Conservation (phyloP, 2,329 filamentous ascomycete genomes). For the Penicillium sp. region DNA sequence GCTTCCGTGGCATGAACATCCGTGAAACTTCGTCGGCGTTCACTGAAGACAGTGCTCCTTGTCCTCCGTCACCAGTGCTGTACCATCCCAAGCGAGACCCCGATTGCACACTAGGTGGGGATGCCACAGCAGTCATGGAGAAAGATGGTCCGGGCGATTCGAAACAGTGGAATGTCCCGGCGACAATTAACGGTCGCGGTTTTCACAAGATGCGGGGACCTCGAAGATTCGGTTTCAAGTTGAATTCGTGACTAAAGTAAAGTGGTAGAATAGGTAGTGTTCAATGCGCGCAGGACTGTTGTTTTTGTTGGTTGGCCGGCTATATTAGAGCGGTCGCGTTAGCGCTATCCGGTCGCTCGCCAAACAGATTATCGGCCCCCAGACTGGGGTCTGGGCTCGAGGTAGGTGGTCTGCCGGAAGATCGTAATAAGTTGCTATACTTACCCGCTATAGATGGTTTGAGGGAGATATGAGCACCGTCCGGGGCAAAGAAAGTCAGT, state of each 20-base stretch:
- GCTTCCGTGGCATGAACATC: slow-evolving; percentile 89
- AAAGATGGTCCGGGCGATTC: slow-evolving; percentile 23
- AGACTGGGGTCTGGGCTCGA: background rate
- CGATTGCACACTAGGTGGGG: slow-evolving; percentile 62
- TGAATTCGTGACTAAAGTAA: background rate
- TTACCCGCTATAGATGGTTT: slow-evolving; percentile 12
- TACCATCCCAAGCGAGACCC: slow-evolving; percentile 62
- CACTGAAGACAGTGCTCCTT: slow-evolving; percentile 67
- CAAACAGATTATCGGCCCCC: slow-evolving; percentile 16
- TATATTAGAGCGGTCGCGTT: slow-evolving; percentile 32
- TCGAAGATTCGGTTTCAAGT: background rate
- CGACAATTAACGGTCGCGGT: slow-evolving; percentile 10
- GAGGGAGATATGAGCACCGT: slow-evolving; percentile 9
- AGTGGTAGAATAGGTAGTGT: background rate
- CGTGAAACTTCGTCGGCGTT: slow-evolving; percentile 79
- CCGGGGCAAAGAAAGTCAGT: slow-evolving; percentile 18
- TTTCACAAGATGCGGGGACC: background rate
- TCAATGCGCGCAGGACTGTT: slow-evolving; percentile 9
- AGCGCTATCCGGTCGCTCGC: slow-evolving; percentile 26
- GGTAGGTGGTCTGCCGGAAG: background rate
- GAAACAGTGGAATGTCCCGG: slow-evolving; percentile 11
- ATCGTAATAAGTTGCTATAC: background rate
- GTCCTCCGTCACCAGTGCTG: slow-evolving; percentile 53
- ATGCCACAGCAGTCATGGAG: slow-evolving; percentile 66
- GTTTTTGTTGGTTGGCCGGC: slow-evolving; percentile 21